Evolutionary conservation across 352 stramenopile species (phyloP).

Genomic region (Phytophthora pseudosyringae): DNA sequence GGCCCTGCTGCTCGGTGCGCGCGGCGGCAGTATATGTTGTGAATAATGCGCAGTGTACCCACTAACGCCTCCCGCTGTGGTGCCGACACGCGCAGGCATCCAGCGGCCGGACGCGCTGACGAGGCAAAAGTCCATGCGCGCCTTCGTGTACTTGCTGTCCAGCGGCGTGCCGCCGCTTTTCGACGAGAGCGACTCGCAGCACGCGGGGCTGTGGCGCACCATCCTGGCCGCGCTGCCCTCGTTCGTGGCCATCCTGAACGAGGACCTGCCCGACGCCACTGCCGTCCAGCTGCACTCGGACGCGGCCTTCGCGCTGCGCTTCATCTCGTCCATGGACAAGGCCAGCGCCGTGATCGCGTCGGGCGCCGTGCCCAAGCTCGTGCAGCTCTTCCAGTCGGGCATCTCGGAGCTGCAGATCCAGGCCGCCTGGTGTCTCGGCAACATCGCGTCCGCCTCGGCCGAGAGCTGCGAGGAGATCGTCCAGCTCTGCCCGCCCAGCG

Average conservation of each 20-base stretch:
- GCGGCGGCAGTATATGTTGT: neutral
- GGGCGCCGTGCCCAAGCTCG: conserved; percentile 76
- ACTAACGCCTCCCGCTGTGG: neutral
- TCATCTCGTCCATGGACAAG: conserved; percentile 92
- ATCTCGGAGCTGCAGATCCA: conserved; percentile 91
- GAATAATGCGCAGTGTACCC: neutral
- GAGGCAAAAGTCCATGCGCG: conserved; percentile 85
- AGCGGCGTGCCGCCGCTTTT: conserved; percentile 87
- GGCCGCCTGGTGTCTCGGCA: conserved; percentile 86
- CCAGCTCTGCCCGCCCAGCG: conserved; percentile 65
- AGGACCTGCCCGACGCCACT: conserved; percentile 63
- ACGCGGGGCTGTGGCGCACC: conserved; percentile 79
- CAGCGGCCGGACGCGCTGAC: conserved; percentile 77
- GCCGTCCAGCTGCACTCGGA: conserved; percentile 85
- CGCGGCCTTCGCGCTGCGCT: conserved; percentile 85
- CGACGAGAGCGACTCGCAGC: conserved; percentile 84
- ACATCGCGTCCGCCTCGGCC: conserved; percentile 82
- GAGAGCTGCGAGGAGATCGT: conserved; percentile 81
- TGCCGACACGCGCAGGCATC: conserved; percentile 47
- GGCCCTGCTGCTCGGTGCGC: conserved; percentile 68
- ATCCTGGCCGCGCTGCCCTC: conserved; percentile 82
- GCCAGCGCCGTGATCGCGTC: conserved; percentile 72
- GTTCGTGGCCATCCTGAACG: conserved; percentile 83
- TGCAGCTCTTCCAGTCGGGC: conserved; percentile 85
- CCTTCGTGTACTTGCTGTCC: conserved; percentile 88